phyloP scores from a whole-genome alignment of 768 basidiomycete genomes.

The Boletus coccyginus region DNA sequence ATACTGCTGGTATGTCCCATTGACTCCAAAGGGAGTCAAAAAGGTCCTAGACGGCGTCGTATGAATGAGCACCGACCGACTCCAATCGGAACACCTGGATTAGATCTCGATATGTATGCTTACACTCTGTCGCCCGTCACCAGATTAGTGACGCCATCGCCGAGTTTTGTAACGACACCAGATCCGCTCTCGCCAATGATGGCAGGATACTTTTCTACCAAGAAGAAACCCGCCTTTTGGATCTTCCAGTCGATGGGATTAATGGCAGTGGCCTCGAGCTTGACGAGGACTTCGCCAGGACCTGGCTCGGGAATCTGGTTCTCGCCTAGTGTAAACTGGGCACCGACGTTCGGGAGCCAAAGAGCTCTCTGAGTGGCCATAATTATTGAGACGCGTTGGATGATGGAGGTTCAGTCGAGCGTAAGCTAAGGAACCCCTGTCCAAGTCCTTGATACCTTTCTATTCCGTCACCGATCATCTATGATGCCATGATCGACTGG shows the following conservation, averaged over 20 bases:
- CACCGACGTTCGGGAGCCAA: slow-evolving; percentile 14
- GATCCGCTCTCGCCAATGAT: slow-evolving; percentile 37
- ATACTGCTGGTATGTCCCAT: slow-evolving; percentile 24
- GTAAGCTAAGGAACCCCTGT: not conserved
- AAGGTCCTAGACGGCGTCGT: not conserved
- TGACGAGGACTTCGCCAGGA: slow-evolving; percentile 42
- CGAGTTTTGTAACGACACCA: slow-evolving; percentile 38
- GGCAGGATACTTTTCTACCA: slow-evolving; percentile 36
- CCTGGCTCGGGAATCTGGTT: slow-evolving; percentile 34
- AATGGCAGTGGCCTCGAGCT: slow-evolving; percentile 39
- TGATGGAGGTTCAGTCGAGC: not conserved
- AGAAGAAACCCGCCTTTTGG: slow-evolving; percentile 3
- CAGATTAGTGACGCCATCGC: slow-evolving; percentile 33
- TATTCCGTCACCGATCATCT: not conserved
- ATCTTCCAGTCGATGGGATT: slow-evolving; percentile 41
- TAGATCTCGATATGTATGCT: slow-evolving; percentile 5
- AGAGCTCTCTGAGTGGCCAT: slow-evolving; percentile 18
- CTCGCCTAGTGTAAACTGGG: slow-evolving; percentile 7
- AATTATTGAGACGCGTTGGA: not conserved
- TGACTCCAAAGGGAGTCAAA: not conserved
- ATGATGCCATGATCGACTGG: no score
- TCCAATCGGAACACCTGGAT: not conserved
- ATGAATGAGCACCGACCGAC: not conserved
- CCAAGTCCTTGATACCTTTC: not conserved
- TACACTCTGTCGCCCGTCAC: slow-evolving; percentile 37